Base-by-base conservation (phyloP, 352 stramenopile species). In the Phytophthora idaei region DNA sequence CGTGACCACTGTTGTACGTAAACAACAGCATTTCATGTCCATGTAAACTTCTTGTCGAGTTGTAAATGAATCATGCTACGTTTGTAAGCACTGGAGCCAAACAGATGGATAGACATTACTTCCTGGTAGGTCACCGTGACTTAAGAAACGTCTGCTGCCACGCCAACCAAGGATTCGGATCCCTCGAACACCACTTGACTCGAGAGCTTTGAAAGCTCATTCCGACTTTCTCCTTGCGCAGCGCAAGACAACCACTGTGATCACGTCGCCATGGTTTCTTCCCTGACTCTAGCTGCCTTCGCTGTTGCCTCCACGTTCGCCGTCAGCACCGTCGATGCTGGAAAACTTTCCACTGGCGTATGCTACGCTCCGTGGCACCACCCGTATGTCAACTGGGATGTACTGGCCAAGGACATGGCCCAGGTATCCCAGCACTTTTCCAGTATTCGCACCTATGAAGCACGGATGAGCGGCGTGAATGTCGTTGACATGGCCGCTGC, bases 281-380 rank as follows among this genome's bases (percentile, higher is more conserved):
- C 34, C 4, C 34, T 3, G 8, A 39, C 34, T 8, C 8, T 39
- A 0, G 9, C 34, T 39, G 34, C 12, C 9, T 39, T 39, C 34
- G 8, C 34, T 39, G 34, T 39, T 39, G 34, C 34, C 34, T 39
- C 9, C 5, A 12, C 8, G 8, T 12, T 39, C 2, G 42, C 49
- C 31, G 17, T 36, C 37, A 45, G 17, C 44, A 27, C 5, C 11
- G n/a, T 50, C 7, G 59, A 66, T 14, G 47, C 57, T 5, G 9
- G 31, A 28, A 21, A 50, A 17, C 59, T 59, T 12, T 49, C 48
- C 12, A 57, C 60, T 2, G 76, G 80, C 37, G 67, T 87, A 7
- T 87, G 77, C 76, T 89, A 89, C 69, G 71, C 67, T 48, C 73
- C 78, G 32, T 87, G 80, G 80, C 75, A 86, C 69, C 80, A 86